Conservation (phyloP, 768 basidiomycete species). For the Podaxis pistillaris region DNA sequence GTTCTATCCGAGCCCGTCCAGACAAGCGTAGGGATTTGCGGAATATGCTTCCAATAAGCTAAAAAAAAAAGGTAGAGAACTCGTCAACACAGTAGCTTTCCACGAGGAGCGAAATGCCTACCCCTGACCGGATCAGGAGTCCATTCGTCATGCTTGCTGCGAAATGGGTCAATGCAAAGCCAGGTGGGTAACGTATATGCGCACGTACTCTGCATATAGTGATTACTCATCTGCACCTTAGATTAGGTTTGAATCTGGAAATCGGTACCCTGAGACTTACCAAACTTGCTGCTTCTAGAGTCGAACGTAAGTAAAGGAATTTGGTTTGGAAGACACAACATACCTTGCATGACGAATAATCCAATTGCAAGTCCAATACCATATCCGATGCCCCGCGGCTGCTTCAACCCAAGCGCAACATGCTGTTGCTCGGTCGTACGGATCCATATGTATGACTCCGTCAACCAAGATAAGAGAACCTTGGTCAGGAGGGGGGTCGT, state of each 20-base stretch:
- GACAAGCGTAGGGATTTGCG: constrained; percentile 70
- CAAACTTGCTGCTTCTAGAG: constrained; percentile 40
- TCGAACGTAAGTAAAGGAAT: background rate
- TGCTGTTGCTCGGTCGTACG: constrained; percentile 35
- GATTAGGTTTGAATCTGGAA: background rate
- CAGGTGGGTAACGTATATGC: background rate
- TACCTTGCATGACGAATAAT: constrained; percentile 62
- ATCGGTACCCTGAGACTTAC: constrained; percentile 23
- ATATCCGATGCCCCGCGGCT: constrained; percentile 53
- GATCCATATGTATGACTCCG: constrained; percentile 43
- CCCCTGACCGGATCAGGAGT: constrained; percentile 44
- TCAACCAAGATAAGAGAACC: constrained; percentile 57
- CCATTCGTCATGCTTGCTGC: constrained; percentile 47
- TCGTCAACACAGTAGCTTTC: background rate
- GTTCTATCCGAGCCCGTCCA: constrained; percentile 52
- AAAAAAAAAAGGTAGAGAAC: background rate
- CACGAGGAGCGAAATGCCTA: constrained; percentile 21
- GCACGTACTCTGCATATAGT: constrained; percentile 39
- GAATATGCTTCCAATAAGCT: constrained; percentile 50
- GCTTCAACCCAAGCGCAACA: constrained; percentile 26
- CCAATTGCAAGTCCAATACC: constrained; percentile 61
- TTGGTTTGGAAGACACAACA: constrained; percentile 5
- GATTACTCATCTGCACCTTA: constrained; percentile 37
- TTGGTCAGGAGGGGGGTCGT: constrained; percentile 59
- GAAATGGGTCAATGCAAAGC: background rate